Base-by-base conservation (phyloP, 495 filamentous ascomycete species). In the Thozetella sp. region DNA sequence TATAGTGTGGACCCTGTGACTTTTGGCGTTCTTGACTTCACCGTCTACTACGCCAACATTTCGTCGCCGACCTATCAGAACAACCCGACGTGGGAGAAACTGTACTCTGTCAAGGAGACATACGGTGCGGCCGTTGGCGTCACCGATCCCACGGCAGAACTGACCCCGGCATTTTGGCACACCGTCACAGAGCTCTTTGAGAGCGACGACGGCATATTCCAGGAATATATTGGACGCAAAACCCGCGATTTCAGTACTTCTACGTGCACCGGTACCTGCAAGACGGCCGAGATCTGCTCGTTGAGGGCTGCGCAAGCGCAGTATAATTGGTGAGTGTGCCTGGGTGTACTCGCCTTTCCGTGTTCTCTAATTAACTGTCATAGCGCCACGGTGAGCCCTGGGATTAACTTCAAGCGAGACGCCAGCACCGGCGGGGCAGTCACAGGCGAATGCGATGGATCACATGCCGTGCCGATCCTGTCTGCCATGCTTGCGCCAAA, bases 91-190 rank as follows among this genome's bases (percentile, higher is more conserved):
- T 86, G 83, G 83, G 56, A 62, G 0, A 75, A 74, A 1, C 81
- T 81, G 60, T 86, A 86, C 65, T 77, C 76, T 2, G 83, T 79
- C 12, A 81, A 80, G 57, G 74, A 76, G 57, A 69, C 72, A 15
- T 86, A 86, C 57, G 80, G 81, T 19, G 54, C 72, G 6, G 65
- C 75, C 0, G 53, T 83, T 27, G 57, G 55, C 17, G 22, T 54
- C 34, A 37, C 55, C n/a, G 30, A 37, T 15, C 30, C 30, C 6
- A 15, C 30, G 6, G 30, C 30, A 6, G 79, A 83, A 46, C 69
- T 85, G 4, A 78, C 77, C 0, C 79, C 82, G 0, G 79, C 79
- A 3, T 85, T 85, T 70, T 85, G 83, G 83, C 82, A 85, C 62
- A 78, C 82, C 63, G 74, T 85, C 25, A 85, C 83, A 1, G 73